phyloP scores from a whole-genome alignment of 305 asterid species.

The Galium porrigens region DNA sequence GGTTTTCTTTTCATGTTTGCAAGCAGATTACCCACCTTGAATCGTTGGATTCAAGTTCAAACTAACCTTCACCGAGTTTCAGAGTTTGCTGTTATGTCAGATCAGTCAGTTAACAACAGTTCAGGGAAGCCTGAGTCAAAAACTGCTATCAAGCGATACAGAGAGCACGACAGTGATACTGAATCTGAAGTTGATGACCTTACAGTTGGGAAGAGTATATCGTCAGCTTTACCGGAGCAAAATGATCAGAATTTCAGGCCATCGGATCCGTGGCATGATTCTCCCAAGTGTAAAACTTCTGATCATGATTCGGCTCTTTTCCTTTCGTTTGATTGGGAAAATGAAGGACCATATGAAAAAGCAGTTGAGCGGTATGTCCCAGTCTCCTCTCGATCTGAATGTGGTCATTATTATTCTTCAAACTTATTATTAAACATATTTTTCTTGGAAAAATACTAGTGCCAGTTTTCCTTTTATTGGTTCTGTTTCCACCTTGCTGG shows the following conservation, averaged over 20 bases:
- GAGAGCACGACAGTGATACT: constrained; percentile 74
- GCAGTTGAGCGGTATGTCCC: constrained; percentile 67
- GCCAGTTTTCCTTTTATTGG: neutral
- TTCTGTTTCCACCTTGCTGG: constrained; percentile 1
- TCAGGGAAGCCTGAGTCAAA: constrained; percentile 38
- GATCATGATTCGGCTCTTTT: constrained; percentile 48
- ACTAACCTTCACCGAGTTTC: constrained; percentile 91
- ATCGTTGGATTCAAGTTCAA: constrained; percentile 98
- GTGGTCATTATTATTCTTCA: neutral
- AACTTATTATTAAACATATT: neutral
- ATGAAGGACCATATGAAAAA: constrained; percentile 82
- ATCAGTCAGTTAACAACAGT: constrained; percentile 35
- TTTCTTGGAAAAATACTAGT: neutral
- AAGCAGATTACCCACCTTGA: constrained; percentile 85
- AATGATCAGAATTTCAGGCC: constrained; percentile 35
- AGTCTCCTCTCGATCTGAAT: constrained; percentile 8
- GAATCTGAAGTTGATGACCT: constrained; percentile 82
- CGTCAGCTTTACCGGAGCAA: constrained; percentile 35
- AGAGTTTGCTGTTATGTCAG: constrained; percentile 76
- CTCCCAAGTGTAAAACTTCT: constrained; percentile 42
- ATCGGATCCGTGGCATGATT: constrained; percentile 52
- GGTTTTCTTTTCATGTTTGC: constrained; percentile 18
- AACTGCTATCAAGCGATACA: constrained; percentile 58
- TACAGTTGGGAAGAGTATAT: constrained; percentile 35
- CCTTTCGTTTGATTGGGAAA: constrained; percentile 91